Evolutionary conservation across 1,139 yeast species (phyloP), one percentile per base, ranked within the genome.

Genomic region (Kurtzmaniella natalensis): DNA sequence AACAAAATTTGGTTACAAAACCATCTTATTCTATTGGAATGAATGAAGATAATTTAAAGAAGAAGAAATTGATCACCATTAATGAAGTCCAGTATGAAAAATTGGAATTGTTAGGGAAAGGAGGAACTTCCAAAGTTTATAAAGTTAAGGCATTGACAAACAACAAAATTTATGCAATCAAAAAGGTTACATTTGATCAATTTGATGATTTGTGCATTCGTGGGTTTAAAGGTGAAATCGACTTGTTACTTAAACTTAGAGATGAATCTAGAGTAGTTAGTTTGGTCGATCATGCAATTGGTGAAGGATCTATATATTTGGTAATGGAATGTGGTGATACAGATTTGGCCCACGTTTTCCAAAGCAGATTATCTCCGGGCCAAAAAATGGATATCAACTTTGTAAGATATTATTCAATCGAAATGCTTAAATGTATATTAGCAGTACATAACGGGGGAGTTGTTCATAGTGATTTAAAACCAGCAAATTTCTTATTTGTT

Each of bases 301-400:
- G 73, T 2, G 77, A 75, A 25, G 78, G 82, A 0, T 70, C 80
- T 2, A 70, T 89, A 21, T 72, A 74, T 47, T 62, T 89, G 42
- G 85, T 92, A 1, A 87, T 92, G 96, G 98, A 92, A 57, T 85
- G 94, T 51, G 98, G 98, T 16, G 96, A 92, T 46, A 75, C 84
- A 35, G 98, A 92, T 54, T 61, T 92, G 25, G 94, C 96, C 0
- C 88, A 80, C 47, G 89, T 89, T 8, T 66, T 92, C 36, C 76
- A 78, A 32, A 76, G 73, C 34, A 66, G 85, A 37, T 48, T 72
- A 10, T 62, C 64, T 28, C 50, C 59, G 44, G 48, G 48, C n/a
- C 44, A 46, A 7, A 73, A 80, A 0, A 62, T 86, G 42, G 96
- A 89, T 52, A 48, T 82, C 32, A 79, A 81, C 40, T 88, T 89